phyloP scores from a whole-genome alignment of 768 basidiomycete species.

The Filobasidium wieringae region DNA sequence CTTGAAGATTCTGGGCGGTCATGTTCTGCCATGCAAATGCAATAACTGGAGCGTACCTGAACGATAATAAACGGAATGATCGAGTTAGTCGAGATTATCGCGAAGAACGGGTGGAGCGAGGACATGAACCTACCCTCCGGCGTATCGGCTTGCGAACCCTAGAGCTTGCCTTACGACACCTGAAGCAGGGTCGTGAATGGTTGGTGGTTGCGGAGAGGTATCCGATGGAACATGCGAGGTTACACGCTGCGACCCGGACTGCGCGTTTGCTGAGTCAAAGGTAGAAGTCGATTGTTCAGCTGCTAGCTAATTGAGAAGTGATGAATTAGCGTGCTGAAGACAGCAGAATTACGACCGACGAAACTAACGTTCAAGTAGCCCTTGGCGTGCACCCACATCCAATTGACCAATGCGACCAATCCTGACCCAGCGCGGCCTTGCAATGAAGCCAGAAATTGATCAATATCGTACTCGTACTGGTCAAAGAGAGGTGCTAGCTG shows the following conservation, averaged over 20 bases:
- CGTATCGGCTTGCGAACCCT: slow-evolving; percentile 25
- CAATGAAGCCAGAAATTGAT: slow-evolving; percentile 53
- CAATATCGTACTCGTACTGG: slow-evolving; percentile 72
- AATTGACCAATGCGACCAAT: slow-evolving; percentile 24
- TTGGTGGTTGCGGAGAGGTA: slow-evolving; percentile 28
- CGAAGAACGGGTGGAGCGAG: neutral
- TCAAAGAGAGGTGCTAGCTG: slow-evolving; percentile 75
- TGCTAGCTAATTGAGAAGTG: neutral
- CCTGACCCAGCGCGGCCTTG: slow-evolving; percentile 23
- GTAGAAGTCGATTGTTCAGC: neutral
- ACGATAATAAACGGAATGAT: neutral
- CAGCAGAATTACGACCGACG: no score
- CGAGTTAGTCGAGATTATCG: neutral
- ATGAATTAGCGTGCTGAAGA: no score
- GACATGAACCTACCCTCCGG: slow-evolving; percentile 22
- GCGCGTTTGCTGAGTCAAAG: neutral
- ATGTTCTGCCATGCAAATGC: neutral
- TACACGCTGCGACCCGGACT: neutral
- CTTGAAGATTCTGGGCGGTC: neutral
- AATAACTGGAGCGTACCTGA: neutral
- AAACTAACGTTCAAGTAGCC: slow-evolving; percentile 33
- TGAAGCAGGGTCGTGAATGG: slow-evolving; percentile 34
- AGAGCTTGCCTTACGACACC: slow-evolving; percentile 31
- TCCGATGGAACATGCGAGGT: neutral
- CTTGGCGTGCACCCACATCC: slow-evolving; percentile 33